Evolutionary conservation across 805 yeast genomes (phyloP).

Genomic region (Candida hispaniensis): DNA sequence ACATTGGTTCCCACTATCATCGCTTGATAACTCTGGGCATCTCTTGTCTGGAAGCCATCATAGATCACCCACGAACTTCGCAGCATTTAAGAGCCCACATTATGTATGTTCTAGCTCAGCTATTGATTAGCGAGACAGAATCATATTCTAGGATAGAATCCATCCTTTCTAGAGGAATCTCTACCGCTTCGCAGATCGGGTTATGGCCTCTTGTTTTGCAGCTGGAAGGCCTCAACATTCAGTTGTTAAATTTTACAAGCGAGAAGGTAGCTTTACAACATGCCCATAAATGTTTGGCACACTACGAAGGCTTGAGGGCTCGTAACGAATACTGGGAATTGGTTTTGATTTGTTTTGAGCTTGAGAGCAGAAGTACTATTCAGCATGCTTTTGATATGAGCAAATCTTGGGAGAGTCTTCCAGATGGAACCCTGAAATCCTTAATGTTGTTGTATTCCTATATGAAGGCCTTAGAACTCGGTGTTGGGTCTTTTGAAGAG

Average conservation of each 20-base stretch:
- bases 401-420: conserved; percentile 1
- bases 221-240: conserved; percentile 15
- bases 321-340: conserved; percentile 4
- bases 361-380: not conserved
- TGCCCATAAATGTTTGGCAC: not conserved
- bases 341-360: conserved; percentile 2
- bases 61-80: conserved; percentile 13
- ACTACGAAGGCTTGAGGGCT: not conserved
- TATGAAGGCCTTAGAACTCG: not conserved
- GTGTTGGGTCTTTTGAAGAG: not conserved
- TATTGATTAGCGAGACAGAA: conserved; percentile 14
- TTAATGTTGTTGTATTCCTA: conserved; percentile 1
- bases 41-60: conserved; percentile 1
- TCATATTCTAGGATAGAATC: conserved; percentile 4
- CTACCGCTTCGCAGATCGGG: conserved; percentile 4
- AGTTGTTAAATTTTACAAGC: conserved; percentile 2
- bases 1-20: no score
- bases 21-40: conserved; percentile 7
- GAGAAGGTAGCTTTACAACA: conserved; percentile 6
- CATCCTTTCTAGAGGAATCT: conserved; percentile 13
- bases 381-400: conserved; percentile 2
- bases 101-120: conserved; percentile 12
- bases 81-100: conserved; percentile 6
- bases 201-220: conserved; percentile 6
- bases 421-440: conserved; percentile 4